Conservation (phyloP, 2,329 filamentous ascomycete genomes). For the Pseudofabraea citricarpa region DNA sequence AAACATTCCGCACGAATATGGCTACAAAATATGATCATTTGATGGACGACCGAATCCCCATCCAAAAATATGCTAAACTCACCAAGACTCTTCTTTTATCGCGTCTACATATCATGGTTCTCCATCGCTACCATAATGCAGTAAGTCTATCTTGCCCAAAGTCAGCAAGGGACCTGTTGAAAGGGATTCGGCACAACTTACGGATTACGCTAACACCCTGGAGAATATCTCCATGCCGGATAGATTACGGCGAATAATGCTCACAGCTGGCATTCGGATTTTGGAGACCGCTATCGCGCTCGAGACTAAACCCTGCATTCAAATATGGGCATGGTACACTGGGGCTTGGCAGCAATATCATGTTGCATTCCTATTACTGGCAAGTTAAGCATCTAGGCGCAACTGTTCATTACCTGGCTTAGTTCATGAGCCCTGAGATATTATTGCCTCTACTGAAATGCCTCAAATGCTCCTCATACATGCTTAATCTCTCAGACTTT, state of each 20-base stretch:
- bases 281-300: constrained; percentile 51
- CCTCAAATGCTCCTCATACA: too few relatives aligned
- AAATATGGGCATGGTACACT: constrained; percentile 64
- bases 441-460: too few relatives aligned
- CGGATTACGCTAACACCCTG: too few relatives aligned
- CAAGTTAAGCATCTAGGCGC: too few relatives aligned
- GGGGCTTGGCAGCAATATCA: constrained; percentile 72
- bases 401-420: too few relatives aligned
- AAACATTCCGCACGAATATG: constrained; percentile 61
- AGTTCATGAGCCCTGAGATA: too few relatives aligned
- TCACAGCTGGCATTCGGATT: constrained; percentile 52
- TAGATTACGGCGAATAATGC: constrained; percentile 56
- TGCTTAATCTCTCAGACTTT: too few relatives aligned
- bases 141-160: too few relatives aligned
- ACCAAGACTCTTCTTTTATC: constrained; percentile 61
- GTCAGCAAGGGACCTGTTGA: too few relatives aligned
- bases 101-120: constrained; percentile 59
- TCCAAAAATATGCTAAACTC: constrained; percentile 59
- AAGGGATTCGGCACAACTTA: too few relatives aligned
- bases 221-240: constrained; percentile 49
- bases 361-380: constrained; percentile 61
- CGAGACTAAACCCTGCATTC: constrained; percentile 46
- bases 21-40: constrained; percentile 61
- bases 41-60: constrained; percentile 52
- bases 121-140: constrained; percentile 59